A percentile compares a stretch with the other conserved stretches of the same genome.
phyloP scores from a whole-genome alignment of 345 rosid genomes.

The Populus davidiana region DNA sequence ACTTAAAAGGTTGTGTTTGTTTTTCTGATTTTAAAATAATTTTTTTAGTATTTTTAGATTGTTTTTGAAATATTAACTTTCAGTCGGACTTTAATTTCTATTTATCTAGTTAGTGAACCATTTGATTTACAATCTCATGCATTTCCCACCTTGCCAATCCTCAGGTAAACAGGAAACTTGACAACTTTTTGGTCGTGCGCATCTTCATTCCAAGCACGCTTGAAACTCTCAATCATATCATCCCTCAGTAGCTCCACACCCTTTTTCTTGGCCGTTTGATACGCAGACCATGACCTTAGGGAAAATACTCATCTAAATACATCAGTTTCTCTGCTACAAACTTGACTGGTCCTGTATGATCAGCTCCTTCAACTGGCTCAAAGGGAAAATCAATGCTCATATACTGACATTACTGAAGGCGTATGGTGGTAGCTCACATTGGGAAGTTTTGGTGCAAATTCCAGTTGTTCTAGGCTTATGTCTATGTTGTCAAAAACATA shows the following conservation, averaged over 20 bases:
- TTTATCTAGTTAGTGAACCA: not conserved
- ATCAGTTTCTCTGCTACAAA: slow-evolving; percentile 50
- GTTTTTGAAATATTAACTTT: not conserved
- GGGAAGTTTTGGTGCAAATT: no score
- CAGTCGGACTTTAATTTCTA: not conserved
- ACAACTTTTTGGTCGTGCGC: slow-evolving; percentile 37
- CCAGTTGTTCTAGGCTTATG: no score
- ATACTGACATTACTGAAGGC: slow-evolving; percentile 20
- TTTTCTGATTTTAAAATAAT: no score
- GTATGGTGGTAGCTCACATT: no score
- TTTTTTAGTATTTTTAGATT: no score
- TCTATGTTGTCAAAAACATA: no score
- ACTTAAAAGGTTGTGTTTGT: no score
- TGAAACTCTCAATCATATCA: slow-evolving; percentile 38
- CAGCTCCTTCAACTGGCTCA: slow-evolving; percentile 50
- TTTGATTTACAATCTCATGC: not conserved
- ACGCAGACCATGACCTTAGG: slow-evolving; percentile 63
- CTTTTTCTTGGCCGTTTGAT: slow-evolving; percentile 61
- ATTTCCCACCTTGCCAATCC: slow-evolving; percentile 62
- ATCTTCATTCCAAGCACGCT: slow-evolving; percentile 53
- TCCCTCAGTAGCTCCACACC: slow-evolving; percentile 57
- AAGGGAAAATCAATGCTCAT: slow-evolving; percentile 60
- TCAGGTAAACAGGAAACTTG: slow-evolving; percentile 54
- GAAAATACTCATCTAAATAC: slow-evolving; percentile 56
- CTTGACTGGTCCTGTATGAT: slow-evolving; percentile 51